Evolutionary conservation across 176 grass and related monocot species (phyloP).

Genomic region (Bromus sterilis): DNA sequence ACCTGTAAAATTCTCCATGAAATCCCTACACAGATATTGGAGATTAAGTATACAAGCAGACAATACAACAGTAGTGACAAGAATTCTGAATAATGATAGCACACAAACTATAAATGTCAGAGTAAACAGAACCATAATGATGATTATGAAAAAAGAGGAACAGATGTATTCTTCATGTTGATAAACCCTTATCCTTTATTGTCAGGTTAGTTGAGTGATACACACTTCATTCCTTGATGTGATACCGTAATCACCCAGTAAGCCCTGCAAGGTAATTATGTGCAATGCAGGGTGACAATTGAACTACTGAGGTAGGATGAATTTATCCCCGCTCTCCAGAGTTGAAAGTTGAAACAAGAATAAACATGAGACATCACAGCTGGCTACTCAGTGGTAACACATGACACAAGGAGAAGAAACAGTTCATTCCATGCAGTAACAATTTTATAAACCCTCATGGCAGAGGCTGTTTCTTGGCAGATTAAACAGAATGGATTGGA

Average conservation of each 20-base stretch:
- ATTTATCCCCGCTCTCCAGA: neutral
- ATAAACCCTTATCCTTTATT: neutral
- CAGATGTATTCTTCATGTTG: neutral
- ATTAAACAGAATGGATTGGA: constrained; percentile 41
- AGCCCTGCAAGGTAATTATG: constrained; percentile 22
- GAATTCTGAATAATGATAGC: neutral
- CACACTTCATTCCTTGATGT: neutral
- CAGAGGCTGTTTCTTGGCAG: constrained; percentile 40
- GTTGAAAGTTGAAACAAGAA: constrained; percentile 35
- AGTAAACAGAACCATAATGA: neutral
- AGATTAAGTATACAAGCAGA: neutral
- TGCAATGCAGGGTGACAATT: constrained; percentile 33
- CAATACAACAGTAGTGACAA: neutral
- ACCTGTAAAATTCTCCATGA: neutral
- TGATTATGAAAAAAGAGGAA: neutral
- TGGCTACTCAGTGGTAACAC: constrained; percentile 37
- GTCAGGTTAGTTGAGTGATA: neutral
- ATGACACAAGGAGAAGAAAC: constrained; percentile 35
- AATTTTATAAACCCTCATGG: constrained; percentile 32
- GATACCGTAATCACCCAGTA: neutral
- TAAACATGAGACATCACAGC: constrained; percentile 35
- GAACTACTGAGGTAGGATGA: constrained; percentile 24
- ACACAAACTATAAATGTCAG: neutral
- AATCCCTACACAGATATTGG: neutral
- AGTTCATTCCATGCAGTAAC: constrained; percentile 52